Conservation (phyloP, 2,329 filamentous ascomycete species). For the Hypoxylon sp. region DNA sequence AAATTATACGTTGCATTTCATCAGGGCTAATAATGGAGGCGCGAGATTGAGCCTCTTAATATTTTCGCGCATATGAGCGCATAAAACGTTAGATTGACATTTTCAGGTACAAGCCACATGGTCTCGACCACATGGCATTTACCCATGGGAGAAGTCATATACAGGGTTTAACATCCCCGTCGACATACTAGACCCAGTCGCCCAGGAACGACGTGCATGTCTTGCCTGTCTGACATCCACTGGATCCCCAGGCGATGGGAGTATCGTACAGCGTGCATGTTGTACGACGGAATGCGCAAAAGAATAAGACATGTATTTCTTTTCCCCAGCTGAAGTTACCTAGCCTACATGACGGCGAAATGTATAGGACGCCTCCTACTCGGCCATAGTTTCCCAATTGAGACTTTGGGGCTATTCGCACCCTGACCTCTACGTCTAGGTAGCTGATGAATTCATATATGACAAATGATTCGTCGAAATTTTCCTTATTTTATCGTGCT, state of each 20-base stretch:
- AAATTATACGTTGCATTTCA: background rate
- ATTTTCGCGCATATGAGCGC: background rate
- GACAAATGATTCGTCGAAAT: background rate
- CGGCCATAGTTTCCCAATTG: background rate
- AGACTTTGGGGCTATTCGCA: background rate
- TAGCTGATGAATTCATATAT: background rate
- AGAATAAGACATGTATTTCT: conserved; percentile 11
- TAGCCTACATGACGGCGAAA: background rate
- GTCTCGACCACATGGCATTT: conserved; percentile 22
- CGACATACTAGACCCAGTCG: background rate
- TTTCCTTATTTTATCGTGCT: background rate
- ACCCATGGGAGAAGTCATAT: background rate
- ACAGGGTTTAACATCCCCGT: background rate
- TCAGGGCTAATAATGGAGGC: conserved; percentile 9
- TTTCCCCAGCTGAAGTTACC: conserved; percentile 17
- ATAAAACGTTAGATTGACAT: background rate
- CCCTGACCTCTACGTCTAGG: background rate
- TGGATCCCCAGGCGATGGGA: conserved; percentile 11
- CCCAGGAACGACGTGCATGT: conserved; percentile 17
- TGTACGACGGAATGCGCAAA: conserved; percentile 21
- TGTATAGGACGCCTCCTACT: background rate
- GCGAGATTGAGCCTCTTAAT: conserved; percentile 20
- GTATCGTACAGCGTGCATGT: conserved; percentile 27
- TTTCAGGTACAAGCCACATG: conserved; percentile 20
- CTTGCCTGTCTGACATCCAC: conserved; percentile 3